Percentiles rank a stretch among this genome's conserved stretches.
Evolutionary conservation across 129 eudicot species (phyloP).

Genomic region (Sambucus nigra): DNA sequence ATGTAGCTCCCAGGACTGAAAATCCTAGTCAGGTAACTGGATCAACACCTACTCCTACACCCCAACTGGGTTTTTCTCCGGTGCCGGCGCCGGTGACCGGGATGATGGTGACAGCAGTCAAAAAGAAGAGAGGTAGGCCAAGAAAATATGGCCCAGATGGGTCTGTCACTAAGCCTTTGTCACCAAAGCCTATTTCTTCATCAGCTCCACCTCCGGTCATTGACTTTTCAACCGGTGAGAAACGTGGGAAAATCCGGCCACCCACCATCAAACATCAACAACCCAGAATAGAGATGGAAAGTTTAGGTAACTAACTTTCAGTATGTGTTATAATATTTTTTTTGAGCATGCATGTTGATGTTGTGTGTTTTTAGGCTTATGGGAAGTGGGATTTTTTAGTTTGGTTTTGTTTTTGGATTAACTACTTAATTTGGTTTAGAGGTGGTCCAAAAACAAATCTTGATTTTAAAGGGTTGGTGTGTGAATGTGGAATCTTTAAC

Average conservation of each 20-base stretch:
- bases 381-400: too few relatives aligned
- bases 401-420: slow-evolving; percentile 15
- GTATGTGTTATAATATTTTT: slow-evolving; percentile 9
- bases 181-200: slow-evolving; percentile 80
- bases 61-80: slow-evolving; percentile 22
- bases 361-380: slow-evolving; percentile 12
- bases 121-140: slow-evolving; percentile 93
- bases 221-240: slow-evolving; percentile 56
- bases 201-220: slow-evolving; percentile 68
- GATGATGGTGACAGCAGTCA: slow-evolving; percentile 13
- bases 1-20: slow-evolving; percentile 56
- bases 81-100: slow-evolving; percentile 27
- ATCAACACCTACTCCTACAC: slow-evolving; percentile 28
- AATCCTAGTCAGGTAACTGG: slow-evolving; percentile 36
- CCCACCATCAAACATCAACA: slow-evolving; percentile 36
- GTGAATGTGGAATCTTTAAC: slow-evolving; percentile 42
- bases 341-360: slow-evolving; percentile 31
- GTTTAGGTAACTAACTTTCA: slow-evolving; percentile 29
- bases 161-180: slow-evolving; percentile 39
- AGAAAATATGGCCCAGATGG: slow-evolving; percentile 91
- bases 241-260: slow-evolving; percentile 51
- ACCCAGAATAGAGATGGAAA: slow-evolving; percentile 42
- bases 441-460: slow-evolving; percentile 21
- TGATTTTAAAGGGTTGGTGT: slow-evolving; percentile 37
- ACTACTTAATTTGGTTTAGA: slow-evolving; percentile 10